These are phyloP conservation scores for Cladosporium colombiae DNA, from an alignment of 2,329 filamentous ascomycete species.

Conservation along the genomic window DNA sequence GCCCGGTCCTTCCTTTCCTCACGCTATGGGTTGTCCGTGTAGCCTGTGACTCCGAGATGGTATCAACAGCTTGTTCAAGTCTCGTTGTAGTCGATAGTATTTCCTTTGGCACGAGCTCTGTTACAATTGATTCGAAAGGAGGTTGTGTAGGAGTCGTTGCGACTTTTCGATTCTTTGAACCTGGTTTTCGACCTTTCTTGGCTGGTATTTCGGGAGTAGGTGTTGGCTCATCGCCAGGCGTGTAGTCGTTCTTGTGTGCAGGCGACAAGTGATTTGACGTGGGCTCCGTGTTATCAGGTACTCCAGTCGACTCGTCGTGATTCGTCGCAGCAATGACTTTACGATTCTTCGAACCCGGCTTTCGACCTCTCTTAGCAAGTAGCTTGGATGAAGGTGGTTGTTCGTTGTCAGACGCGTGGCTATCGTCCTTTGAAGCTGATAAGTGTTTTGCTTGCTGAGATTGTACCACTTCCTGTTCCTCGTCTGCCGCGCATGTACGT, in stretches of 20 bases:
- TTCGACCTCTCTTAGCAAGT: not conserved
- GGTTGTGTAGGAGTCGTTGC: not conserved
- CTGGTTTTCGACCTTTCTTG: conserved; percentile 8
- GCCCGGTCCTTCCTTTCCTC: not conserved
- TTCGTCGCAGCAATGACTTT: not conserved
- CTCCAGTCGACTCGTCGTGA: not conserved
- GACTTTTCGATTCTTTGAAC: not conserved
- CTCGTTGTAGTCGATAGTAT: not conserved
- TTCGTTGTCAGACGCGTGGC: not conserved
- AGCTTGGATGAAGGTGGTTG: not conserved
- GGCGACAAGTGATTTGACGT: not conserved
- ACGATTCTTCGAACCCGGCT: not conserved
- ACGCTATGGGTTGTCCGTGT: not conserved
- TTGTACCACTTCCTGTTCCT: not conserved
- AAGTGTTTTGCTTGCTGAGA: not conserved
- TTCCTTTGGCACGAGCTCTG: not conserved
- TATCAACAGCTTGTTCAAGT: not conserved
- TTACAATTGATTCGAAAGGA: not conserved
- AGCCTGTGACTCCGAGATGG: not conserved
- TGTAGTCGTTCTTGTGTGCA: not conserved
- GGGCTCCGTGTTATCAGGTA: not conserved
- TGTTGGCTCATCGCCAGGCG: not conserved
- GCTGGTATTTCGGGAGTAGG: not conserved
- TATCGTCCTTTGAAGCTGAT: not conserved
- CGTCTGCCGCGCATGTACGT: not conserved